Evolutionary conservation across 176 grass and related monocot species (phyloP), one percentile per base, ranked within the genome.

Genomic region (Zea luxurians): DNA sequence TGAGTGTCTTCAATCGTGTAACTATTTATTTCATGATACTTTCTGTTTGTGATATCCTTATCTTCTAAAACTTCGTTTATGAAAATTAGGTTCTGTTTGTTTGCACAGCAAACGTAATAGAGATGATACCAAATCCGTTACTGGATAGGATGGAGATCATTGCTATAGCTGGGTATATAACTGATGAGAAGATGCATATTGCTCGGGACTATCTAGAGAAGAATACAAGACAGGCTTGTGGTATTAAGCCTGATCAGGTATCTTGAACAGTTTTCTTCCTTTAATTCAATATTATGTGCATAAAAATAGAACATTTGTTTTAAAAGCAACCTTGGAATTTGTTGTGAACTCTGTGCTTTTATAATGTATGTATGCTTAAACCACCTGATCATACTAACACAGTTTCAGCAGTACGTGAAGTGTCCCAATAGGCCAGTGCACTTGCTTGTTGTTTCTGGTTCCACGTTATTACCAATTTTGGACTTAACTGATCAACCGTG

Each of bases 111-210:
- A 99, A 99, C 81, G 88, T 95, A 79, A 83, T 93, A 79, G 96
- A 95, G 68, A 99, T 67, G 84, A 99, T 99, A 89, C 96, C 92
- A 48, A 92, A 92, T 85, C 96, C 96, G 41, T 83, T 99, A 70
- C 41, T 99, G 87, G 96, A 99, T 90, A 94, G 96, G 63, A 99
- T 99, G 96, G 96, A 99, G 69, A 84, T 83, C 40, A 99, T 99
- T 79, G 86, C 96, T 80, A 89, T 99, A 89, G 96, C 96, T 62
- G 96, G 96, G 74, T 99, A 99, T 83, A 99, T 99, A 79, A 99
- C 96, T 73, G 96, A 99, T 81, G 92, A 99, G 70, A 99, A 95
- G 66, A 89, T 95, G 90, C 96, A 99, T 81, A 95, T 99, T 87
- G 90, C 96, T 82, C 83, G 90, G 71, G 96, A 99, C 72, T 92